Base-by-base conservation (phyloP, 2,329 filamentous ascomycete species). In the Polytolypa hystricis region DNA sequence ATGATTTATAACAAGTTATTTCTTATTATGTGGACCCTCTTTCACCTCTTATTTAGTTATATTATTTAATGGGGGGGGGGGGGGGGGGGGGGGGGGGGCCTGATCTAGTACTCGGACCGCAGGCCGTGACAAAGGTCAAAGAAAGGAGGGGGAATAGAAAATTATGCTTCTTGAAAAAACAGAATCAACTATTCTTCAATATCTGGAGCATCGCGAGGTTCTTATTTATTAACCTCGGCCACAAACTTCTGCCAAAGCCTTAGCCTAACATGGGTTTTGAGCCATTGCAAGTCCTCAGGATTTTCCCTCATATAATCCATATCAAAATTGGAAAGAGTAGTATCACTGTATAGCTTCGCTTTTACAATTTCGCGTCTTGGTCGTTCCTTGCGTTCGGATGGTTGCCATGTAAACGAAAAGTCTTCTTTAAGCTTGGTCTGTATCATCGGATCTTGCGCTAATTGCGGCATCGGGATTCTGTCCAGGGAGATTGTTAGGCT, bases 161-260 rank as follows among this genome's bases (percentile, higher is more conserved):
- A n/a, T n/a, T n/a, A n/a, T n/a, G n/a, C n/a, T n/a, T n/a, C n/a
- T n/a, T n/a, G n/a, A n/a, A n/a, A n/a, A n/a, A n/a, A n/a, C n/a
- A n/a, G n/a, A n/a, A 25, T 25, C 7, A n/a, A n/a, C 21, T 25
- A 25, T 25, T 25, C 21, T 25, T 25, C 21, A 25, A 25, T 25
- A 25, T 7, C 7, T n/a, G 21, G 30, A 32, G 30, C 17, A 11
- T 6, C 30, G 11, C 6, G 18, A 5, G 6, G 5, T 30, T 32
- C 12, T n/a, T 21, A 19, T 18, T 5, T 5, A 14, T 37, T 30
- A n/a, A 5, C n/a, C 11, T 18, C 15, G 18, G 34, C 11, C 34
- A 26, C 34, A 20, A 37, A 37, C 16, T 29, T 37, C 34, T 9
- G 25, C 34, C 34, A 37, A 37, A 32, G 26, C 16, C 34, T 18